Percentiles rank a stretch among this genome's conserved stretches.
Evolutionary conservation across 2,329 filamentous ascomycete genomes (phyloP).

Genomic region (Metarhizium anisopliae): DNA sequence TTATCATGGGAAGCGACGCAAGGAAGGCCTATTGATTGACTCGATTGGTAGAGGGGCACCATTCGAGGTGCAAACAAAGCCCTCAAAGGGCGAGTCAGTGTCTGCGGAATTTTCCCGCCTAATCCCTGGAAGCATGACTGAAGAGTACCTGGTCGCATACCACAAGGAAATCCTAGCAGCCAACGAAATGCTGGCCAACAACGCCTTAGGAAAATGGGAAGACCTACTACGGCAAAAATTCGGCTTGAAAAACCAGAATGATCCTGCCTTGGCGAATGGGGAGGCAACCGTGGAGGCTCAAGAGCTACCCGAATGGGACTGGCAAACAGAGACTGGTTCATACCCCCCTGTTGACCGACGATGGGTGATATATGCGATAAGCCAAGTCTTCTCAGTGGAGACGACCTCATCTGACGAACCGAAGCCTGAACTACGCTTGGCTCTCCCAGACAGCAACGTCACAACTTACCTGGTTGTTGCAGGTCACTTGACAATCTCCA

Average conservation of each 20-base stretch:
- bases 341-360: slow-evolving; percentile 53
- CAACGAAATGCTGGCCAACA: slow-evolving; percentile 36
- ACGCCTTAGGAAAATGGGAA: slow-evolving; percentile 42
- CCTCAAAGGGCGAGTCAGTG: slow-evolving; percentile 19
- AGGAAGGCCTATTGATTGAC: slow-evolving; percentile 60
- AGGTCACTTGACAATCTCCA: slow-evolving; percentile 51
- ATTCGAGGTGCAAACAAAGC: slow-evolving; percentile 26
- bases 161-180: slow-evolving; percentile 35
- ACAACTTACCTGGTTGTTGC: slow-evolving; percentile 51
- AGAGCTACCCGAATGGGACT: slow-evolving; percentile 39
- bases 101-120: slow-evolving; percentile 25
- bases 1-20: slow-evolving; percentile 44
- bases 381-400: slow-evolving; percentile 50
- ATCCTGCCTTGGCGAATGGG: slow-evolving; percentile 10
- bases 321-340: slow-evolving; percentile 31
- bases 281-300: slow-evolving; percentile 12
- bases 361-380: slow-evolving; percentile 56
- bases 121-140: slow-evolving; percentile 41
- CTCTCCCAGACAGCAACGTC: slow-evolving; percentile 43
- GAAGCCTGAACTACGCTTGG: slow-evolving; percentile 22
- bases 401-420: slow-evolving; percentile 27
- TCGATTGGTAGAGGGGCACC: slow-evolving; percentile 58
- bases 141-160: slow-evolving; percentile 38
- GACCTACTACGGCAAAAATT: slow-evolving; percentile 40
- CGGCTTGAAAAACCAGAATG: slow-evolving; percentile 27